Percentiles rank a stretch among this genome's conserved stretches.
Evolutionary conservation across 2,329 filamentous ascomycete species (phyloP).

Genomic region (Ramularia endophylla): DNA sequence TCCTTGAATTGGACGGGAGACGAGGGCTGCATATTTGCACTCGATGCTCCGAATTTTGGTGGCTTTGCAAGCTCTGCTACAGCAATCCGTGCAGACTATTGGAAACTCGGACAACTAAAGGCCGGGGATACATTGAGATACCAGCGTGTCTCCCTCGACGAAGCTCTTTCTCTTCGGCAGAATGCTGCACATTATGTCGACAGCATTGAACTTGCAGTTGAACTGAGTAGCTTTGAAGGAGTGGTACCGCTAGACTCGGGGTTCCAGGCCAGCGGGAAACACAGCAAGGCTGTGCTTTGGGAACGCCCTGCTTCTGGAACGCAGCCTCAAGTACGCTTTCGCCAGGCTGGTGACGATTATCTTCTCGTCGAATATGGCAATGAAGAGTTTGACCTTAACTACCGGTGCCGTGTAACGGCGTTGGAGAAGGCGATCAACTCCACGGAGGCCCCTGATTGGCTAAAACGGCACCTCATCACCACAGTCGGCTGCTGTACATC

Average conservation of each 20-base stretch:
- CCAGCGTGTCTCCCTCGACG: slow-evolving; percentile 45
- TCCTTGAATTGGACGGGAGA: slow-evolving; percentile 58
- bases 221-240: slow-evolving; percentile 28
- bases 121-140: slow-evolving; percentile 52
- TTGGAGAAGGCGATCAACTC: slow-evolving; percentile 45
- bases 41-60: slow-evolving; percentile 56
- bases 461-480: slow-evolving; percentile 41
- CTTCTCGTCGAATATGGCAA: slow-evolving; percentile 54
- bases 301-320: slow-evolving; percentile 22
- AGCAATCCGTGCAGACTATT: slow-evolving; percentile 52
- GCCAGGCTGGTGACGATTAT: slow-evolving; percentile 44
- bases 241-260: slow-evolving; percentile 29
- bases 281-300: slow-evolving; percentile 27
- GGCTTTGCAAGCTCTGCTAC: slow-evolving; percentile 55
- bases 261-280: slow-evolving; percentile 20
- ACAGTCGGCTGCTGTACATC: slow-evolving; percentile 48
- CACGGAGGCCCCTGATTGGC: slow-evolving; percentile 32
- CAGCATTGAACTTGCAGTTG: slow-evolving; percentile 37
- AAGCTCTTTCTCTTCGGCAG: slow-evolving; percentile 43
- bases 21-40: slow-evolving; percentile 54
- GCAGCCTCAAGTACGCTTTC: slow-evolving; percentile 27
- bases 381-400: slow-evolving; percentile 52
- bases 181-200: slow-evolving; percentile 42
- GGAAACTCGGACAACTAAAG: slow-evolving; percentile 58
- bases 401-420: slow-evolving; percentile 50